These are phyloP conservation scores for Theileria parva DNA, from an alignment of 169 alveolate species.

Conservation along the genomic window DNA sequence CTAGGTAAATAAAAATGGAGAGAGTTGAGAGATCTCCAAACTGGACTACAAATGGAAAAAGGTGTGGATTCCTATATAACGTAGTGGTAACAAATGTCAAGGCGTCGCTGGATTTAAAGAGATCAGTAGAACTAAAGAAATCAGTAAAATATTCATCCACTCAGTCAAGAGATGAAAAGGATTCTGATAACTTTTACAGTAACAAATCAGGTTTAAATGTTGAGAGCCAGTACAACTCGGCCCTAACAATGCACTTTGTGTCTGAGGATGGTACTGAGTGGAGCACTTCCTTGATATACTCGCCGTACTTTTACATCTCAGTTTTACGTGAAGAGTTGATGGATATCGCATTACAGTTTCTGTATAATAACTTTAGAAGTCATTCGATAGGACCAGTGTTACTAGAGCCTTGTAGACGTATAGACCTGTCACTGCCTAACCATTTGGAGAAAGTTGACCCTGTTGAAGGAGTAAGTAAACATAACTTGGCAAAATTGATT, in stretches of 20 bases:
- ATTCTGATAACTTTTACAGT: constrained; percentile 22
- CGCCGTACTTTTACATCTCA: constrained; percentile 59
- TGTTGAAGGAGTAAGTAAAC: constrained; percentile 40
- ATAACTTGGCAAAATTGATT: constrained; percentile 43
- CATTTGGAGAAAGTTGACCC: constrained; percentile 63
- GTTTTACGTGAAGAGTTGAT: constrained; percentile 18
- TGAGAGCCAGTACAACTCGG: constrained; percentile 29
- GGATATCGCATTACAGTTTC: constrained; percentile 43
- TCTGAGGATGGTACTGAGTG: constrained; percentile 69
- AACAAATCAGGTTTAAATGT: neutral
- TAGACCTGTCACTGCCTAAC: constrained; percentile 63
- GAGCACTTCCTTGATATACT: constrained; percentile 62
- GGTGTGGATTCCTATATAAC: constrained; percentile 83
- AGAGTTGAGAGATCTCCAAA: constrained; percentile 28
- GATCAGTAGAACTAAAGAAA: constrained; percentile 10
- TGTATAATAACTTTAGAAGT: constrained; percentile 36
- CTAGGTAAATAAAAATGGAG: constrained; percentile 19
- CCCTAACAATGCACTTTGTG: constrained; percentile 56
- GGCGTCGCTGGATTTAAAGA: constrained; percentile 35
- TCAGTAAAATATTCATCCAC: neutral
- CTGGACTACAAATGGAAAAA: constrained; percentile 68
- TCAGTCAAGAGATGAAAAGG: neutral
- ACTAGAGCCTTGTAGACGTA: constrained; percentile 44
- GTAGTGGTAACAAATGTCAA: constrained; percentile 78
- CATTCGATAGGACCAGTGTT: constrained; percentile 42